Evolutionary conservation across 2,329 filamentous ascomycete species (phyloP).

Genomic region (Clonostachys solani): DNA sequence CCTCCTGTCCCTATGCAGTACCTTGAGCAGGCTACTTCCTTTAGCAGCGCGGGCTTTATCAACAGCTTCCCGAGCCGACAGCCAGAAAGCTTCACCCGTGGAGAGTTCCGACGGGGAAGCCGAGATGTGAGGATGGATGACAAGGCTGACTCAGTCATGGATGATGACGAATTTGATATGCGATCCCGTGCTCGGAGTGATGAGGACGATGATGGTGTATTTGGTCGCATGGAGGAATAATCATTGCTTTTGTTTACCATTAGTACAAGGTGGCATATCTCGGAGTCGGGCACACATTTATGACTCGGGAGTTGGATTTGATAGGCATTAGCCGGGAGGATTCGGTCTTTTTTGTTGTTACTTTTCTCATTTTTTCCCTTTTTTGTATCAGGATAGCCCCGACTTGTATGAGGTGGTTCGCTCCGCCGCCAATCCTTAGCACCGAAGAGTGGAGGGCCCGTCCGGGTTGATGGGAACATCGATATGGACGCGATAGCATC

Average conservation of each 20-base stretch:
- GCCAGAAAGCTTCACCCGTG: slow-evolving; percentile 62
- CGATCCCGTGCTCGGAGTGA: slow-evolving; percentile 64
- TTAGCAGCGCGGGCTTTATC: slow-evolving; percentile 59
- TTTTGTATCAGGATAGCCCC: slow-evolving; percentile 44
- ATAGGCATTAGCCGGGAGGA: not conserved
- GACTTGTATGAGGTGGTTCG: slow-evolving; percentile 48
- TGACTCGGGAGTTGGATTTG: not conserved
- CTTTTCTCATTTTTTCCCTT: slow-evolving; percentile 19
- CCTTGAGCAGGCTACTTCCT: slow-evolving; percentile 53
- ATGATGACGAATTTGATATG: slow-evolving; percentile 63
- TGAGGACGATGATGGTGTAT: slow-evolving; percentile 92
- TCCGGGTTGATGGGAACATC: slow-evolving; percentile 6
- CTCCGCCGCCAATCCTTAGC: slow-evolving; percentile 62
- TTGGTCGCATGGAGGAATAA: slow-evolving; percentile 93
- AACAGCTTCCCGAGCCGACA: slow-evolving; percentile 57
- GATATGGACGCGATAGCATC: slow-evolving; percentile 32
- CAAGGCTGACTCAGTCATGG: slow-evolving; percentile 57
- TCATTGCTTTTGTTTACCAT: slow-evolving; percentile 2
- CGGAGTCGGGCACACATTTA: slow-evolving; percentile 2
- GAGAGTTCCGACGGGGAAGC: slow-evolving; percentile 43
- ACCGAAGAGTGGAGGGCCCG: slow-evolving; percentile 61
- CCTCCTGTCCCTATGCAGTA: slow-evolving; percentile 82
- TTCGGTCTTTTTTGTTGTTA: not conserved
- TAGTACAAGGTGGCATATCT: not conserved
- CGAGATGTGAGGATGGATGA: slow-evolving; percentile 67